Evolutionary conservation across 139 green algal species (phyloP).

Genomic region (Asterochloris erici): DNA sequence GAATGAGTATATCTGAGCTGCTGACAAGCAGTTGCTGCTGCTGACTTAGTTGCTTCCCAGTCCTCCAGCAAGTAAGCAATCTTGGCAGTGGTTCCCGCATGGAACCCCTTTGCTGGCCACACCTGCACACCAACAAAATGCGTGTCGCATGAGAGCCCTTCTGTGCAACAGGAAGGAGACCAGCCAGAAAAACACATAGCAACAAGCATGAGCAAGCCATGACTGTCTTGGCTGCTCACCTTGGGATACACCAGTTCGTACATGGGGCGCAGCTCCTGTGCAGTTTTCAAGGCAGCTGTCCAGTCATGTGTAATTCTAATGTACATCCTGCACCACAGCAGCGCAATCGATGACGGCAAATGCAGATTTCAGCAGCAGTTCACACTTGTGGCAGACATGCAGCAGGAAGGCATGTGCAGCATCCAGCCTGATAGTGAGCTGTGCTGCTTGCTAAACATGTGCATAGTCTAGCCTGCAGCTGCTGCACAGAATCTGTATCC

Average conservation of each 20-base stretch:
- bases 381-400: too few species aligned
- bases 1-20: conserved; percentile 14
- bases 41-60: background rate
- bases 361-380: too few species aligned
- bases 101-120: conserved; percentile 37
- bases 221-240: conserved; percentile 2
- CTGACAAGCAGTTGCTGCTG: background rate
- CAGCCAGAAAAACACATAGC: background rate
- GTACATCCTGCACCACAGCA: too few species aligned
- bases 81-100: conserved; percentile 29
- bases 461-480: too few species aligned
- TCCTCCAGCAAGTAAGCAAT: conserved; percentile 19
- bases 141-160: background rate
- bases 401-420: too few species aligned
- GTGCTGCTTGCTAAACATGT: too few species aligned
- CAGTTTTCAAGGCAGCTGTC: conserved; percentile 32
- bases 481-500: too few species aligned
- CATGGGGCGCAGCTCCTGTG: conserved; percentile 24
- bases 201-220: background rate
- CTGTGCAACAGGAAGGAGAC: background rate
- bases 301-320: conserved; percentile 20
- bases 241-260: conserved; percentile 50
- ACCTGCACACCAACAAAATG: conserved; percentile 16
- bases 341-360: too few species aligned
- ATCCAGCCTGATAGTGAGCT: too few species aligned